Percentiles rank a stretch among this genome's conserved stretches.
Evolutionary conservation across 768 basidiomycete species (phyloP).

Genomic region (Daedalea quercina): DNA sequence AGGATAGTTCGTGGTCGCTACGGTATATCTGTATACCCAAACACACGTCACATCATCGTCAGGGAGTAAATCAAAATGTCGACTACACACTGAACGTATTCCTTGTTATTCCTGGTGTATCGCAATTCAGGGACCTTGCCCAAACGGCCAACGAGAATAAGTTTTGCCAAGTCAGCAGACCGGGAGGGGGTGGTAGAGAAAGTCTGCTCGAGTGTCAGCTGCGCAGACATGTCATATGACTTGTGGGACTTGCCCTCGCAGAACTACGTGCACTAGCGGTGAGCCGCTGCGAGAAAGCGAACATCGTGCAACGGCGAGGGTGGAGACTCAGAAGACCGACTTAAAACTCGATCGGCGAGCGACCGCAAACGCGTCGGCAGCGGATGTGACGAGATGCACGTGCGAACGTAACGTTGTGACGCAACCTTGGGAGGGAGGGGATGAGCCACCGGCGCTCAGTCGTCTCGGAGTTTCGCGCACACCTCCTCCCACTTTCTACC

Average conservation of each 20-base stretch:
- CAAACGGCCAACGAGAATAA: constrained; percentile 71
- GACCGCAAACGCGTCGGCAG: too few species aligned
- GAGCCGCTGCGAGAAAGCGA: background rate
- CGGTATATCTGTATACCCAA: constrained; percentile 49
- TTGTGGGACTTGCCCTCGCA: background rate
- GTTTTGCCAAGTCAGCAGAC: constrained; percentile 61
- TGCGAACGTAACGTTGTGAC: too few species aligned
- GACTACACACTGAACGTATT: constrained; percentile 62
- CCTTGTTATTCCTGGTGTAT: constrained; percentile 64
- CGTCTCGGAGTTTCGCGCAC: too few species aligned
- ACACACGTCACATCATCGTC: background rate
- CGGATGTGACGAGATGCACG: too few species aligned
- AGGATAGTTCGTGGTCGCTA: constrained; percentile 64
- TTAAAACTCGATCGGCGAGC: too few species aligned
- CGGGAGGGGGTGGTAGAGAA: constrained; percentile 58
- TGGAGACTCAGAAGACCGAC: constrained; percentile 20
- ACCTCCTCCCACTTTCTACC: too few species aligned
- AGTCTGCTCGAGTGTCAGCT: constrained; percentile 31
- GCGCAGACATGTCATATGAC: background rate
- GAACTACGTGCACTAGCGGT: background rate
- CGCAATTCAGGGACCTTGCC: constrained; percentile 66
- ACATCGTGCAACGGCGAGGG: constrained; percentile 45
- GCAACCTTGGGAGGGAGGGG: too few species aligned
- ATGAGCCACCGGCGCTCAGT: too few species aligned
- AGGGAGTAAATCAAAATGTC: background rate